A percentile compares a stretch with the other conserved stretches of the same genome.
phyloP scores from a whole-genome alignment of 148 eudicot genomes.

The Camellia lanceoleosa region DNA sequence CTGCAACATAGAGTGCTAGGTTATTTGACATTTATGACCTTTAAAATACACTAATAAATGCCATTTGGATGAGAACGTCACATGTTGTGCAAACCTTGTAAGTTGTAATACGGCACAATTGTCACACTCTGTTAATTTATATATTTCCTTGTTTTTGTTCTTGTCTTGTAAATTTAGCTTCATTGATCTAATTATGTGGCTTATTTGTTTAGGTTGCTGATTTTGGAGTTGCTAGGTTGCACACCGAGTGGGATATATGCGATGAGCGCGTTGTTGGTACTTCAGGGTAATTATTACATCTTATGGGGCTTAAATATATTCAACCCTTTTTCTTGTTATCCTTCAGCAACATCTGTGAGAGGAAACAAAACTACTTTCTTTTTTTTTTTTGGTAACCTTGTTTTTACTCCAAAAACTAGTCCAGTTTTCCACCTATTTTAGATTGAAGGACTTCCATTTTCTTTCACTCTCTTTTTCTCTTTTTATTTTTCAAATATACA shows the following conservation, averaged over 20 bases:
- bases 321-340: background rate
- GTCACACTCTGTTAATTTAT: background rate
- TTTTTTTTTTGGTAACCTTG: background rate
- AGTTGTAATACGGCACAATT: background rate
- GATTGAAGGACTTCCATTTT: background rate
- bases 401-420: background rate
- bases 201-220: conserved; percentile 62
- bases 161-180: background rate
- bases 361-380: background rate
- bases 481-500: background rate
- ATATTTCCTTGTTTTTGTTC: background rate
- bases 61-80: conserved; percentile 1
- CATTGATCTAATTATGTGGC: background rate
- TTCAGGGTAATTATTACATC: conserved; percentile 54
- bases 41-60: background rate
- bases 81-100: background rate
- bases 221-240: conserved; percentile 81
- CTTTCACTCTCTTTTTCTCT: background rate
- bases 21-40: background rate
- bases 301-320: background rate
- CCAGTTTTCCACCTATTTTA: background rate
- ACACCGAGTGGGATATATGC: conserved; percentile 55
- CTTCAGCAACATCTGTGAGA: background rate
- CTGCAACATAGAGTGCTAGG: background rate
- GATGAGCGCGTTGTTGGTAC: conserved; percentile 60